Evolutionary conservation across 2,329 filamentous ascomycete species (phyloP).

Genomic region (Sporothrix curviconia): DNA sequence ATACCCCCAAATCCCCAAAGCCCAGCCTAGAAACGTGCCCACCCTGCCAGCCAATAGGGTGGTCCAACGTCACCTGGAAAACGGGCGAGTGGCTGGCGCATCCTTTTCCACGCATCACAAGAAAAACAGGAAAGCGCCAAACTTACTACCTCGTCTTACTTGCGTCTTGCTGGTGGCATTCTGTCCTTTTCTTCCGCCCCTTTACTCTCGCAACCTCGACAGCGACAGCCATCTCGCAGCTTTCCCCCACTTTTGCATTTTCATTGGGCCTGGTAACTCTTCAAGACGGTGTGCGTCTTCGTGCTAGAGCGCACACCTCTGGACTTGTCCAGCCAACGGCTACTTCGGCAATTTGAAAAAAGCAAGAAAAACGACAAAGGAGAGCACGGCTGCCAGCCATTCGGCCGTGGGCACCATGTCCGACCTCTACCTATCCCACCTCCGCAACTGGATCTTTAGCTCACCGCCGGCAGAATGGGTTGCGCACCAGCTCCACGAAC

Average conservation of each 20-base stretch:
- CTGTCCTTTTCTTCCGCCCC: background rate
- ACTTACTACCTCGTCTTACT: constrained; percentile 9
- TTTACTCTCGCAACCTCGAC: background rate
- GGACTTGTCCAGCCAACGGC: too few relatives aligned
- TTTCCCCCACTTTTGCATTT: too few relatives aligned
- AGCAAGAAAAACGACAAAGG: background rate
- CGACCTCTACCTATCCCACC: constrained; percentile 44
- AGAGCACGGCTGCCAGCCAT: background rate
- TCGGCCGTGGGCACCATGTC: constrained; percentile 36
- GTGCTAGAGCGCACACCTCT: too few relatives aligned
- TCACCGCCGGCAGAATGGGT: constrained; percentile 90
- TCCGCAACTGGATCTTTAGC: constrained; percentile 66
- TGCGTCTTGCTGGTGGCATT: background rate
- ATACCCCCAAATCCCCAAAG: too few relatives aligned
- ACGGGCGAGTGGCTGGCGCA: background rate
- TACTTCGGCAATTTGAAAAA: background rate
- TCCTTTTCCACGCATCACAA: constrained; percentile 9
- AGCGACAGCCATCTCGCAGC: background rate
- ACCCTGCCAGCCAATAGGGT: constrained; percentile 1
- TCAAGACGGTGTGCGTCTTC: too few relatives aligned
- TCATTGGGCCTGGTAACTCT: too few relatives aligned
- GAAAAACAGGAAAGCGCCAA: constrained; percentile 11
- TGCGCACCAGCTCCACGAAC: constrained; percentile 69
- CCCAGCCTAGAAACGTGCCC: too few relatives aligned
- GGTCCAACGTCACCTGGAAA: background rate